Evolutionary conservation across 768 basidiomycete genomes (phyloP).

Genomic region (Rhizopogon rudus): DNA sequence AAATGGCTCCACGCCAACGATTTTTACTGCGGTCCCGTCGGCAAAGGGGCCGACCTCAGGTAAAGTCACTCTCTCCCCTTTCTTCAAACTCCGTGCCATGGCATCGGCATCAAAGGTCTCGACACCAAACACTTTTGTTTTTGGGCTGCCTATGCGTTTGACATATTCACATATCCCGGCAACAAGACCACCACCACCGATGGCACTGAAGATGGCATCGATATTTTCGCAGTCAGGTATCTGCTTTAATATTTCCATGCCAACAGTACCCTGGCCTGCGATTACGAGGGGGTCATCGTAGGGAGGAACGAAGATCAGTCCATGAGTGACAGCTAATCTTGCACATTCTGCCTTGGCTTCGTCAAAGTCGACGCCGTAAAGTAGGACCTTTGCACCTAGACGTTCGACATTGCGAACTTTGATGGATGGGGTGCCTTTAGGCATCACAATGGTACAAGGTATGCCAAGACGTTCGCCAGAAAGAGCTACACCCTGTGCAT

Average conservation of each 20-base stretch:
- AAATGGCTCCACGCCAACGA: conserved; percentile 94
- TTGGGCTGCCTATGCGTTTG: conserved; percentile 85
- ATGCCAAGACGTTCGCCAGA: conserved; percentile 85
- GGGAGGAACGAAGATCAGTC: conserved; percentile 89
- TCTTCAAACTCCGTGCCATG: conserved; percentile 77
- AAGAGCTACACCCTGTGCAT: conserved; percentile 96
- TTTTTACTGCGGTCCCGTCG: conserved; percentile 95
- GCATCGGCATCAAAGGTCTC: conserved; percentile 96
- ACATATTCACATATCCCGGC: conserved; percentile 91
- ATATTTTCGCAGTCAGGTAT: conserved; percentile 66
- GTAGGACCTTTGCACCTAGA: conserved; percentile 89
- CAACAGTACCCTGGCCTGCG: conserved; percentile 94
- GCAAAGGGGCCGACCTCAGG: conserved; percentile 93
- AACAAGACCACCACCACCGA: conserved; percentile 92
- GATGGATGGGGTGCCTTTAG: conserved; percentile 89
- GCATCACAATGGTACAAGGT: conserved; percentile 99
- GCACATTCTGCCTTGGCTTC: conserved; percentile 94
- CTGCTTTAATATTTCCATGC: conserved; percentile 94
- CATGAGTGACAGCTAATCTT: conserved; percentile 69
- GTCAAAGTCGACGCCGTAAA: conserved; percentile 91
- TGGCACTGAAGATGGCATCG: conserved; percentile 83
- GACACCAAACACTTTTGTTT: conserved; percentile 79
- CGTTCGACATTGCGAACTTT: conserved; percentile 95
- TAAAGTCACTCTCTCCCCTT: conserved; percentile 79
- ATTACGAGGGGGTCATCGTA: conserved; percentile 97